Conservation (phyloP, 1,284 basidiomycete species). For the Chalciporus sp. region DNA sequence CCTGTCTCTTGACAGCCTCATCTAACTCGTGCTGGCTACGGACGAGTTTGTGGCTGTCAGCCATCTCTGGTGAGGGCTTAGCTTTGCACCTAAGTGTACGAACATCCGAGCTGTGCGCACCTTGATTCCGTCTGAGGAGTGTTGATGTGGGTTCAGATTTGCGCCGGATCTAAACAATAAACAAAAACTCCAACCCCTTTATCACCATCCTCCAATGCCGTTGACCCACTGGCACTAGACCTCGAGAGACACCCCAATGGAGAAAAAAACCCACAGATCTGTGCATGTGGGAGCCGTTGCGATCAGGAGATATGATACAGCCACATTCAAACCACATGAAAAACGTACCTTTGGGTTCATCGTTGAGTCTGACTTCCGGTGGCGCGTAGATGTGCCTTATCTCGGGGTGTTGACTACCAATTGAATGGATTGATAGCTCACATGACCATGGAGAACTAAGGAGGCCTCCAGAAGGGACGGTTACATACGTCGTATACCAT, state of each 20-base stretch:
- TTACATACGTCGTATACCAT: too few species aligned
- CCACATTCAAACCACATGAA: too few species aligned
- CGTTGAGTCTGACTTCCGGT: too few species aligned
- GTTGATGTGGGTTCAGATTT: not conserved
- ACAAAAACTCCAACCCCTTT: not conserved
- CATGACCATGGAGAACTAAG: too few species aligned
- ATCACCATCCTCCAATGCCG: not conserved
- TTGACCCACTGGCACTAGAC: not conserved
- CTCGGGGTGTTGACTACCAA: too few species aligned
- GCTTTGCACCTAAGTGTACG: not conserved
- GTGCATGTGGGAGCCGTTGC: not conserved
- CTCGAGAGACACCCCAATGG: not conserved
- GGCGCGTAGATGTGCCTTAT: too few species aligned
- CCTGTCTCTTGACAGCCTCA: not conserved
- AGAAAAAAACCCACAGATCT: not conserved
- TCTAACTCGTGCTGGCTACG: not conserved
- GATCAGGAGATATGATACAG: too few species aligned
- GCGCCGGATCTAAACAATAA: not conserved
- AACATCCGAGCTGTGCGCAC: not conserved
- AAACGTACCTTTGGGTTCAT: too few species aligned
- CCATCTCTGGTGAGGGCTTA: not conserved
- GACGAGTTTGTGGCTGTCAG: not conserved
- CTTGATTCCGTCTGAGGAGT: not conserved
- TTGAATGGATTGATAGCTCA: too few species aligned
- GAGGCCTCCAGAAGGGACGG: too few species aligned